Base-by-base conservation (phyloP, 2,329 filamentous ascomycete genomes). In the Penicillium rolfsii region DNA sequence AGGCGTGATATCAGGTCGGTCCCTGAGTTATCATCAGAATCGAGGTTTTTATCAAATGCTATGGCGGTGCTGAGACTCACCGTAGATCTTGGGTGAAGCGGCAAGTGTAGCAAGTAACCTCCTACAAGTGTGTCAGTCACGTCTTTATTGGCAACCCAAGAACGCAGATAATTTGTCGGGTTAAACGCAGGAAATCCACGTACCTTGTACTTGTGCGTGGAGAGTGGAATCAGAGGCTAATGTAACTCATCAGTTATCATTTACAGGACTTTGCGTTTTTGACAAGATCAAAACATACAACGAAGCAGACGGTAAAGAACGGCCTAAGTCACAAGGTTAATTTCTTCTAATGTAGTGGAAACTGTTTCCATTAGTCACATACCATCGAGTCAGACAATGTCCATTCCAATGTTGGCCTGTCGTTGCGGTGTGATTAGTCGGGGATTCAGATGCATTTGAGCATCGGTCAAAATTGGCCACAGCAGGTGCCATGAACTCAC, bases 221-320 rank as follows among this genome's bases (percentile, higher is more conserved):
- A 58, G 7, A 79, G 69, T 14, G 77, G 77, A 46, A 79, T 76
- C 52, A 75, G 55, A 40, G 77, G 77, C 77, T 79, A 30, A 40
- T 35, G 19, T 11, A 41, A 56, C 55, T 26, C 19, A 59, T 66
- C 58, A 68, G 60, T 62, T 16, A 58, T 43, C 33, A 60, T 30
- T 33, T 41, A 11, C 19, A 22, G 43, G 26, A 52, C 14, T n/a
- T 48, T 49, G 2, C 30, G 14, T 30, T 43, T 4, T 2, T n/a
- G 8, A 40, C 26, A 30, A 11, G n/a, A 49, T 52, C 41, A 22
- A 33, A 22, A 43, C 75, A 65, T 71, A 77, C 76, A 63, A 81
- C 64, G 53, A 79, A 81, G 71, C 79, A 81, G 49, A 81, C 62
- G 24, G 79, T 81, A 58, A 81, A 80, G 67, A 77, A 81, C 1